Percentiles rank a stretch among this genome's conserved stretches.
Evolutionary conservation across 73 alveolate species (phyloP).

Genomic region (Halteria grandinella): DNA sequence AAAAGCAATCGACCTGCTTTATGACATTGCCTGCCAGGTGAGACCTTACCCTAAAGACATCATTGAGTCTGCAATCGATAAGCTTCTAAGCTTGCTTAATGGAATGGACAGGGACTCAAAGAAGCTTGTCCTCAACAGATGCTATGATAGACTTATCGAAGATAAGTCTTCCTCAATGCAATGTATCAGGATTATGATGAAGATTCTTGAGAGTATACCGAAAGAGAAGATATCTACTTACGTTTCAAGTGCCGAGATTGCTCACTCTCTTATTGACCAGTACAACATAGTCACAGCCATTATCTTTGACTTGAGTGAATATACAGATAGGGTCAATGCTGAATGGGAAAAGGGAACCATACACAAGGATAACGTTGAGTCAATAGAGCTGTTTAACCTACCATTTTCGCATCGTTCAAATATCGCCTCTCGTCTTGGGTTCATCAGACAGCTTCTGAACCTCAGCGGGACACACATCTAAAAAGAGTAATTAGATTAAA

Average conservation of each 20-base stretch:
- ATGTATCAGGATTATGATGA: slow-evolving; percentile 22
- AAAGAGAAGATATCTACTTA: slow-evolving; percentile 7
- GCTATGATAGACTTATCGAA: slow-evolving; percentile 8
- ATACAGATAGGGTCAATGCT: slow-evolving; percentile 18
- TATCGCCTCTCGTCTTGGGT: slow-evolving; percentile 1
- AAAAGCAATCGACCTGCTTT: slow-evolving; percentile 43
- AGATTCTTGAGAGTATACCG: slow-evolving; percentile 28
- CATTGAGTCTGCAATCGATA: slow-evolving; percentile 36
- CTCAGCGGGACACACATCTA: not conserved
- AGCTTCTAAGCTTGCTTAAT: slow-evolving; percentile 21
- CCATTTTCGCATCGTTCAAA: slow-evolving; percentile 34
- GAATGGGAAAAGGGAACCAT: slow-evolving; percentile 4
- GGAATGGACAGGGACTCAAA: slow-evolving; percentile 46
- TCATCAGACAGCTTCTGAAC: slow-evolving; percentile 4
- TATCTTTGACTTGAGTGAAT: slow-evolving; percentile 8
- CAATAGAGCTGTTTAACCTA: slow-evolving; percentile 8
- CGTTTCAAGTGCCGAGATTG: not conserved
- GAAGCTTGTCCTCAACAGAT: not conserved
- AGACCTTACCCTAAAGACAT: slow-evolving; percentile 39
- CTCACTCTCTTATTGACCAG: slow-evolving; percentile 4
- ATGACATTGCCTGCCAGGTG: slow-evolving; percentile 49
- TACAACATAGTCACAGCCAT: slow-evolving; percentile 2
- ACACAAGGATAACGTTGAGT: slow-evolving; percentile 13
- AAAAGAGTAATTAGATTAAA: slow-evolving; percentile 6
- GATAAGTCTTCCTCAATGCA: slow-evolving; percentile 18